These are phyloP conservation scores for Farysia itapuensis DNA, from an alignment of 1,284 basidiomycete species.

Conservation along the genomic window DNA sequence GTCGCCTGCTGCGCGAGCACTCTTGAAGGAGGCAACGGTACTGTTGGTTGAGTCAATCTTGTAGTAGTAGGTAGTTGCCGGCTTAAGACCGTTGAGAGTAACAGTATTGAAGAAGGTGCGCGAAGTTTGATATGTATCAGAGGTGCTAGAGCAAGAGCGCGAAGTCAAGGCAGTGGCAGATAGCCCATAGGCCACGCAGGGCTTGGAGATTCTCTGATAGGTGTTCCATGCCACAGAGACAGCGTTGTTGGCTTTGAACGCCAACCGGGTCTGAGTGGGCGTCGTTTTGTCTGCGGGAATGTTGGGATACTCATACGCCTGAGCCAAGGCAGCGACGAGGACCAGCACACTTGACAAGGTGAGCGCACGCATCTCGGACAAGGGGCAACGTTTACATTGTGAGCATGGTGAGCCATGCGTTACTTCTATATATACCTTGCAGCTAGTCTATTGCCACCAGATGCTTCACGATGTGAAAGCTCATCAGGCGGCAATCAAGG, in stretches of 20 bases:
- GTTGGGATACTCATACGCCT: conserved; percentile 16
- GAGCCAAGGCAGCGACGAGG: conserved; percentile 1
- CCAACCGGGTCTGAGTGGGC: conserved; percentile 32
- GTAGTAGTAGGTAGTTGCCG: conserved; percentile 45
- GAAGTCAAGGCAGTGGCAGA: conserved; percentile 4
- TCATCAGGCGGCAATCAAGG: too few species aligned
- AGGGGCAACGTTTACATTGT: too few species aligned
- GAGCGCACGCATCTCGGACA: too few species aligned
- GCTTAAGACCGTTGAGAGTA: conserved; percentile 14
- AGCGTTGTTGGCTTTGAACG: conserved; percentile 23
- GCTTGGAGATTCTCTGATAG: conserved; percentile 17
- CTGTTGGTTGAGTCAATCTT: conserved; percentile 31
- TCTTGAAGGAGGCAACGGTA: conserved; percentile 24
- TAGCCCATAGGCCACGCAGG: conserved; percentile 34
- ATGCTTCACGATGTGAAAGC: too few species aligned
- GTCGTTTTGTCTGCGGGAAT: conserved; percentile 39
- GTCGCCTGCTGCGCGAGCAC: conserved; percentile 16
- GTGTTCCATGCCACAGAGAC: conserved; percentile 48
- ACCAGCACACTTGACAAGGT: conserved; percentile 6
- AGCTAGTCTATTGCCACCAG: too few species aligned
- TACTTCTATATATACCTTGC: too few species aligned
- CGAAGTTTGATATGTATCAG: conserved; percentile 40
- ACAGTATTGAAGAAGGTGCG: conserved; percentile 44
- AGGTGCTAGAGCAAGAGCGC: conserved; percentile 19
- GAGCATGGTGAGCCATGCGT: too few species aligned